Evolutionary conservation across 2,329 filamentous ascomycete species (phyloP).

Genomic region (Magnaporthiopsis incrustans): DNA sequence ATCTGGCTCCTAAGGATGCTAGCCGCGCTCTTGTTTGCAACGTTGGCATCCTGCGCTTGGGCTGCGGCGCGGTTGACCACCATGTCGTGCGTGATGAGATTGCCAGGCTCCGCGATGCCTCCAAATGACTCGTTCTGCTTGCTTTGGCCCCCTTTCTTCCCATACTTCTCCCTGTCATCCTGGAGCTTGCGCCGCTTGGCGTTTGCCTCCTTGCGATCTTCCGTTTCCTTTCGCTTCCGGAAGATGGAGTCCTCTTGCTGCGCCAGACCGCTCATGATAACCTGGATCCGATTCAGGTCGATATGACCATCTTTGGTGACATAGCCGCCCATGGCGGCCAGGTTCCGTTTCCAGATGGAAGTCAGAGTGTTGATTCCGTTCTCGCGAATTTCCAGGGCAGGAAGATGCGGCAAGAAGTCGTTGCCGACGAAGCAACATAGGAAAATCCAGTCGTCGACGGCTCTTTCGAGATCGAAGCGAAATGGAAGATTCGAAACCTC

Average conservation of each 20-base stretch:
- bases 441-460: constrained; percentile 96
- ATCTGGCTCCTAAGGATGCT: constrained; percentile 78
- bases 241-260: constrained; percentile 95
- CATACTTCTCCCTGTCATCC: constrained; percentile 31
- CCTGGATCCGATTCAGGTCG: constrained; percentile 76
- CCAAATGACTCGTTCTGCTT: not conserved
- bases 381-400: constrained; percentile 94
- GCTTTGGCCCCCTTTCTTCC: constrained; percentile 1
- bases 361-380: constrained; percentile 95
- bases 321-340: constrained; percentile 88
- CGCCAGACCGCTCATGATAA: constrained; percentile 79
- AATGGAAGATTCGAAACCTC: constrained; percentile 76
- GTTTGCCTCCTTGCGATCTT: constrained; percentile 74
- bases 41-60: constrained; percentile 55
- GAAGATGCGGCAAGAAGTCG: constrained; percentile 93
- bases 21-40: constrained; percentile 90
- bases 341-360: constrained; percentile 92
- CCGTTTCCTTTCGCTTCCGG: constrained; percentile 73
- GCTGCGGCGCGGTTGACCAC: constrained; percentile 62
- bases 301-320: constrained; percentile 92
- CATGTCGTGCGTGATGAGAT: constrained; percentile 75
- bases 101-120: constrained; percentile 22
- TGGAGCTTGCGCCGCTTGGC: constrained; percentile 72
- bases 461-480: constrained; percentile 85
- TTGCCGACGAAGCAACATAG: constrained; percentile 99